These are phyloP conservation scores for Astrocystis sublimbata DNA, from an alignment of 495 filamentous ascomycete genomes.

Conservation along the genomic window DNA sequence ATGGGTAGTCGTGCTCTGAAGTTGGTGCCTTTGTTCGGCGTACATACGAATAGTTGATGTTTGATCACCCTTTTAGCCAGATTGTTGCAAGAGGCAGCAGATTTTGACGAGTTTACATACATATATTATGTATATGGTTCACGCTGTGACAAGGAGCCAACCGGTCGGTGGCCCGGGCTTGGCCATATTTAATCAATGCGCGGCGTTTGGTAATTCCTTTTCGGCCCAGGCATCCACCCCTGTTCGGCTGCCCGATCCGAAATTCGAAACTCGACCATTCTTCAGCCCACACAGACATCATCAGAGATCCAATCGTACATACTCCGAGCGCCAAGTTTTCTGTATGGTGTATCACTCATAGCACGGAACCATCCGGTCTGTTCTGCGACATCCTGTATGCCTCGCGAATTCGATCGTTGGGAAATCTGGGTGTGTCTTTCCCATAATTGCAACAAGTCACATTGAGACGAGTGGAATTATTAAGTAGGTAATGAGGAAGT, in stretches of 20 bases:
- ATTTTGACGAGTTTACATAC: conserved; percentile 4
- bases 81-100: conserved; percentile 26
- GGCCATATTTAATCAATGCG: conserved; percentile 12
- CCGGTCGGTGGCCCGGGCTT: conserved; percentile 46
- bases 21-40: conserved; percentile 20
- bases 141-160: conserved; percentile 17
- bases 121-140: too few relatives aligned
- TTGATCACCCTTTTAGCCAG: conserved; percentile 54
- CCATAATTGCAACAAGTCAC: too few relatives aligned
- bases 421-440: too few relatives aligned
- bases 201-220: conserved; percentile 5
- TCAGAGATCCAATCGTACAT: not conserved
- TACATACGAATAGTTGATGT: conserved; percentile 31
- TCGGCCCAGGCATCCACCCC: conserved; percentile 7
- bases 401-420: too few relatives aligned
- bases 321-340: not conserved
- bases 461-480: too few relatives aligned
- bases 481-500: too few relatives aligned
- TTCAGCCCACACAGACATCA: not conserved
- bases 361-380: too few relatives aligned
- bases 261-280: not conserved
- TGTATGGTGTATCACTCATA: too few relatives aligned
- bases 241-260: conserved; percentile 10
- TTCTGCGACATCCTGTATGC: too few relatives aligned
- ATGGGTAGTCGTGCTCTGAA: too few relatives aligned